Conservation (phyloP, 345 rosid species). For the Boechera retrofracta region DNA sequence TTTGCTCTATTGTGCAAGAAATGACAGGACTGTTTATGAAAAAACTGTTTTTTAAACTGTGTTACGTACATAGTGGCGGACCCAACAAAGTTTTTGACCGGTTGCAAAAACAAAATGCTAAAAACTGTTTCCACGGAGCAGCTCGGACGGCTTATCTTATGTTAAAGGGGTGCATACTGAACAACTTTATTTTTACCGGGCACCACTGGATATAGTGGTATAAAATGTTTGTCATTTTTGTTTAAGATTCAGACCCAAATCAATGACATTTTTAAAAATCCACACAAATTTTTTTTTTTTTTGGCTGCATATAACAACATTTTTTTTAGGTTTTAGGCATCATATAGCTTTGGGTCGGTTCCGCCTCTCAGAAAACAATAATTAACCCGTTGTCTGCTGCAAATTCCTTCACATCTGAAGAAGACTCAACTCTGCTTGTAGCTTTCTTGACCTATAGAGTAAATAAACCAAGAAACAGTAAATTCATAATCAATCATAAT, state of each 20-base stretch:
- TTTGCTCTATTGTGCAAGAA: no score
- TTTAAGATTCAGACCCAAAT: neutral
- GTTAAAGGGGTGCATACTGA: no score
- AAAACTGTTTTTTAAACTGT: no score
- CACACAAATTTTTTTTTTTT: neutral
- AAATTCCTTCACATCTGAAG: slow-evolving; percentile 14
- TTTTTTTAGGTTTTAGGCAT: neutral
- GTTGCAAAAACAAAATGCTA: no score
- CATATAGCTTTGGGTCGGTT: neutral
- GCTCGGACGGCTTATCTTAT: no score
- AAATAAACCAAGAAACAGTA: neutral
- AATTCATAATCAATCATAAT: neutral
- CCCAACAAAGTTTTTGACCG: no score
- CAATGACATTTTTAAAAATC: neutral
- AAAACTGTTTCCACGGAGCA: no score
- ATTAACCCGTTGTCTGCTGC: slow-evolving; percentile 7
- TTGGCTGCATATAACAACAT: neutral
- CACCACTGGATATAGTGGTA: no score
- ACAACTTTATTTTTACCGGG: no score
- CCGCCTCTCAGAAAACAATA: slow-evolving; percentile 14
- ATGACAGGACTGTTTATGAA: no score
- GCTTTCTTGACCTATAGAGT: slow-evolving; percentile 50
- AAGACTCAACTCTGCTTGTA: slow-evolving; percentile 39
- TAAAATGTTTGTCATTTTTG: neutral
- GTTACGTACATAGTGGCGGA: no score